Evolutionary conservation across 1,284 basidiomycete species (phyloP).

Genomic region (Volvariella surrecta): DNA sequence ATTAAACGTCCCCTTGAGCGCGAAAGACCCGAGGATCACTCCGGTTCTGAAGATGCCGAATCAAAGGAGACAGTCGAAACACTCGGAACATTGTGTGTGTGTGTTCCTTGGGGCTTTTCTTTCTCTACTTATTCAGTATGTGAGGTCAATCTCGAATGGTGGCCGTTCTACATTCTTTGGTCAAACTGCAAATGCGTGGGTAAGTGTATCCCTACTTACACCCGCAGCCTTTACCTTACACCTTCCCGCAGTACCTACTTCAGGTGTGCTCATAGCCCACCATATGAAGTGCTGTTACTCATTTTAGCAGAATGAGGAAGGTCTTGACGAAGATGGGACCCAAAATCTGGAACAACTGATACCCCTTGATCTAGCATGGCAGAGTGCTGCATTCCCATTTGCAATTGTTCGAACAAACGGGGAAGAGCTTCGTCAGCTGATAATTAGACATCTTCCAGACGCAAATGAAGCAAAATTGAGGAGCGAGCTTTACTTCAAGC

Average conservation of each 20-base stretch:
- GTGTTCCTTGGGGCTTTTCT: constrained; percentile 5
- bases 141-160: constrained; percentile 49
- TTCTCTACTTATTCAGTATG: constrained; percentile 1
- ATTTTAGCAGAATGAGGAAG: constrained; percentile 42
- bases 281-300: constrained; percentile 9
- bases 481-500: constrained; percentile 46
- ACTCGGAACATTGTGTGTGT: constrained; percentile 52
- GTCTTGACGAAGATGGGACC: constrained; percentile 43
- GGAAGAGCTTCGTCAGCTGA: constrained; percentile 31
- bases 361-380: constrained; percentile 47
- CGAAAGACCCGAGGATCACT: constrained; percentile 32
- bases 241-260: constrained; percentile 31
- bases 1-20: constrained; percentile 59
- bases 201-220: constrained; percentile 23
- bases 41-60: constrained; percentile 35
- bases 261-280: constrained; percentile 22
- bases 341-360: constrained; percentile 28
- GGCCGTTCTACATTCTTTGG: constrained; percentile 60
- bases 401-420: constrained; percentile 32
- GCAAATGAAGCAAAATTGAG: constrained; percentile 32
- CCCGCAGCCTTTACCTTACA: constrained; percentile 1
- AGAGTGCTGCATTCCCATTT: constrained; percentile 53
- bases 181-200: constrained; percentile 57
- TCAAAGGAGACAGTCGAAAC: constrained; percentile 47
- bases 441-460: constrained; percentile 40